These are phyloP conservation scores for Pseudogymnoascus sp. DNA, from an alignment of 2,329 filamentous ascomycete genomes.

Conservation along the genomic window DNA sequence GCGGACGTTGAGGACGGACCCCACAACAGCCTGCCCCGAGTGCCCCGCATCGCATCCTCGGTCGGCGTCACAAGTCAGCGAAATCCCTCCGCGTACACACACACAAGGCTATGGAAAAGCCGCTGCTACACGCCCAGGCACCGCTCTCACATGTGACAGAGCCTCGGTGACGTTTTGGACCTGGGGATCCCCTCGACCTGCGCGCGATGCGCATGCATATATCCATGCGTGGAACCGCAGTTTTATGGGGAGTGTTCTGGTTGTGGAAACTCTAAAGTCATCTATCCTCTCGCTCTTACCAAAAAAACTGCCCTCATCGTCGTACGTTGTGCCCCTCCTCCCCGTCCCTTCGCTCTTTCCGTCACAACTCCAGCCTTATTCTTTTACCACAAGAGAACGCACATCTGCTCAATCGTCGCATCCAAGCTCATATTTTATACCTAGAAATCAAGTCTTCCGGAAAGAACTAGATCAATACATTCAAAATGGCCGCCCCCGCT, in stretches of 20 bases:
- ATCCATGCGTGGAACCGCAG: not conserved
- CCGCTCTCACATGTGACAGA: not conserved
- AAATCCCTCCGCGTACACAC: not conserved
- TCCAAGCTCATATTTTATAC: not conserved
- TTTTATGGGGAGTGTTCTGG: not conserved
- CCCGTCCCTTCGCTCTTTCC: not conserved
- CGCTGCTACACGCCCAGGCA: not conserved
- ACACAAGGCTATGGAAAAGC: not conserved
- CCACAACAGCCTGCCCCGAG: not conserved
- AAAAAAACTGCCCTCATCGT: not conserved
- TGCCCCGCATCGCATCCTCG: not conserved
- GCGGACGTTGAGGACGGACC: not conserved
- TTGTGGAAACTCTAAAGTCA: slow-evolving; percentile 3
- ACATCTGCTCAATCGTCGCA: not conserved
- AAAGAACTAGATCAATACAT: not conserved
- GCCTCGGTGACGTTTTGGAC: slow-evolving; percentile 7
- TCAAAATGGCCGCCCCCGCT: slow-evolving; percentile 47
- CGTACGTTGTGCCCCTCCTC: not conserved
- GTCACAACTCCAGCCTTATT: not conserved
- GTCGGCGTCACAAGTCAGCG: slow-evolving; percentile 7
- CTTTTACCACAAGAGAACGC: not conserved
- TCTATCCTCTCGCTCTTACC: not conserved
- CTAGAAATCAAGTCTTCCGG: not conserved
- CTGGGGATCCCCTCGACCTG: not conserved
- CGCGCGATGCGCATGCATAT: not conserved